These are phyloP conservation scores for Rhynchospora pubera DNA, from an alignment of 176 grass and related monocot species.

Conservation along the genomic window DNA sequence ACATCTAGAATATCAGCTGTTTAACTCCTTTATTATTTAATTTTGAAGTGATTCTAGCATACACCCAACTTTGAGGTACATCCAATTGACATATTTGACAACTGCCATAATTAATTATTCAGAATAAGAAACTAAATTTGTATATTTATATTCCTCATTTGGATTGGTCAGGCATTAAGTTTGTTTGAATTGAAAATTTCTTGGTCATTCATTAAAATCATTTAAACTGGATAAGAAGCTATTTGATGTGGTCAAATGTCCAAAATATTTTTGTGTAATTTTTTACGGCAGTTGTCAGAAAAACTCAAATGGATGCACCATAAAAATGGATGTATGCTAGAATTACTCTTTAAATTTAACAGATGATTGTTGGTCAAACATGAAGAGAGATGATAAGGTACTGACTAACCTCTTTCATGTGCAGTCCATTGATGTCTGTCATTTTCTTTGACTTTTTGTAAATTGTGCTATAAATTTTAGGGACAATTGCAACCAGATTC, in stretches of 20 bases:
- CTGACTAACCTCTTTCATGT: not conserved
- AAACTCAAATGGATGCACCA: not conserved
- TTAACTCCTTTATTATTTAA: not conserved
- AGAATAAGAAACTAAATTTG: not conserved
- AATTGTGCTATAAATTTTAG: conserved; percentile 31
- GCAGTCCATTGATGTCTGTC: not conserved
- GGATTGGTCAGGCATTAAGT: not conserved
- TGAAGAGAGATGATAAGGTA: conserved; percentile 58
- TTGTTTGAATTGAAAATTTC: not conserved
- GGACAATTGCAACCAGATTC: conserved; percentile 74
- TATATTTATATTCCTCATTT: not conserved
- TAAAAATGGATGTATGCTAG: not conserved
- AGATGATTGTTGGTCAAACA: conserved; percentile 91
- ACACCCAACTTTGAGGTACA: not conserved
- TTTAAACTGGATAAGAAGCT: not conserved
- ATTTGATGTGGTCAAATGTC: not conserved
- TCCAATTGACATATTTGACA: conserved; percentile 9
- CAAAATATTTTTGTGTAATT: not conserved
- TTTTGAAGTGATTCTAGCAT: not conserved
- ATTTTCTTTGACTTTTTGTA: not conserved
- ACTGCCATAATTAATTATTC: not conserved
- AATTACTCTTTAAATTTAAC: conserved; percentile 22
- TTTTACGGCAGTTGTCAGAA: not conserved
- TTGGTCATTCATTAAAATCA: not conserved
- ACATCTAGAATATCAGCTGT: not conserved